phyloP scores from a whole-genome alignment of 768 basidiomycete species.

The Asterophora parasitica region DNA sequence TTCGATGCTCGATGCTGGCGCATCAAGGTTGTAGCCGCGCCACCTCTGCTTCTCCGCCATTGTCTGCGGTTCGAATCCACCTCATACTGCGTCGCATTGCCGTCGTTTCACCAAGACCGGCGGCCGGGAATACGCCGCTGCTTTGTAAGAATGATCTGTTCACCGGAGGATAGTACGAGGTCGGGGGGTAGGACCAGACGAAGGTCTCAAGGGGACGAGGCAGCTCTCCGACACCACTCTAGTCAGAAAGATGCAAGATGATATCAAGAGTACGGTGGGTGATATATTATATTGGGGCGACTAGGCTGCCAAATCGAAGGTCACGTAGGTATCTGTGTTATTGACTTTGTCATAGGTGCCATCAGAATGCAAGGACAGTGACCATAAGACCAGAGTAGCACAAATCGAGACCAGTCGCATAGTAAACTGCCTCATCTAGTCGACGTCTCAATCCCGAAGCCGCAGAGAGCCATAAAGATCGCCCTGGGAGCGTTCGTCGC shows the following conservation, averaged over 20 bases:
- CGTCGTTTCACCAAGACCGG: neutral
- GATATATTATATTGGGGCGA: neutral
- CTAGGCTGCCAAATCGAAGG: neutral
- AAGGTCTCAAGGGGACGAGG: no score
- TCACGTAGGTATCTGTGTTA: neutral
- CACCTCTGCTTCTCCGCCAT: neutral
- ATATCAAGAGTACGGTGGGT: neutral
- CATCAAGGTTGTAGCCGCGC: neutral
- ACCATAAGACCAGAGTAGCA: neutral
- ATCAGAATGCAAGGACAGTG: neutral
- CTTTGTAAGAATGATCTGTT: no score
- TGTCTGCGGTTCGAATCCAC: slow-evolving; percentile 1
- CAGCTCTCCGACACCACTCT: no score
- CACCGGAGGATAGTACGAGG: no score
- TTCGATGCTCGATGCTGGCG: neutral
- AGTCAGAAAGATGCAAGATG: neutral
- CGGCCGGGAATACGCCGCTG: neutral
- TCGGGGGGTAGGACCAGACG: no score
- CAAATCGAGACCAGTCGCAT: neutral
- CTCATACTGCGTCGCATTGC: slow-evolving; percentile 5
- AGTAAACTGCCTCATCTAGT: neutral
- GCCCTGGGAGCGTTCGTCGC: neutral
- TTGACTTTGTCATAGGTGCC: neutral
- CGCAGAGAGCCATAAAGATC: no score
- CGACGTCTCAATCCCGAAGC: no score